Conservation (phyloP, 2,329 filamentous ascomycete species). For the Phyllosticta citribraziliensis region DNA sequence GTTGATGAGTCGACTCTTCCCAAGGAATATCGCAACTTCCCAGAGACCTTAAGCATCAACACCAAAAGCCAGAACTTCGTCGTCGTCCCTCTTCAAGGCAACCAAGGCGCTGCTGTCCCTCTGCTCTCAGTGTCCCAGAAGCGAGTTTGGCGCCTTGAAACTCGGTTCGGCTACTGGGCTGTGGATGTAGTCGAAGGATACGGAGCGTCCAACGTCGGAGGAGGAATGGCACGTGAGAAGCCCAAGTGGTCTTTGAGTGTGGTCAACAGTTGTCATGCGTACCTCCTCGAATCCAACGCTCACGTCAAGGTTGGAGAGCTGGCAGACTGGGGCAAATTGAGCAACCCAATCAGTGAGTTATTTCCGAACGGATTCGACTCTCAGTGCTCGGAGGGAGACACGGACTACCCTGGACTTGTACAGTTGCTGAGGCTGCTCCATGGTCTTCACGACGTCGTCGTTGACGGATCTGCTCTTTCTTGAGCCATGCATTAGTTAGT, state of each 20-base stretch:
- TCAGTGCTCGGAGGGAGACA: background rate
- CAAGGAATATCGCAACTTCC: background rate
- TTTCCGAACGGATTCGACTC: background rate
- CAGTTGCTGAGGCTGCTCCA: background rate
- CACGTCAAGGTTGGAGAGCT: background rate
- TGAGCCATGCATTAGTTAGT: background rate
- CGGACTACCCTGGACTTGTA: background rate
- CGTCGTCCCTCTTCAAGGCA: background rate
- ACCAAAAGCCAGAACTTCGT: background rate
- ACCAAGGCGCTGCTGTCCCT: background rate
- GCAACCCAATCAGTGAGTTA: background rate
- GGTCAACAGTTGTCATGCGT: background rate
- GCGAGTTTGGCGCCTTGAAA: slow-evolving; percentile 4
- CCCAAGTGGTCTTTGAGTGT: slow-evolving; percentile 1
- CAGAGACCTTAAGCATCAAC: background rate
- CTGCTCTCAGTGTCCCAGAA: background rate
- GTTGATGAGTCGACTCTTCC: background rate
- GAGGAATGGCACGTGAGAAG: background rate
- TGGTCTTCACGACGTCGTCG: background rate
- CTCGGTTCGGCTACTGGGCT: background rate
- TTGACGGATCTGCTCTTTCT: background rate
- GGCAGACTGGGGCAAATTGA: background rate
- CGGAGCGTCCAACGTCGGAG: background rate
- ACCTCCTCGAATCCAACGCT: background rate
- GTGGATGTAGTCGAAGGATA: background rate